Base-by-base conservation (phyloP, 202 grass and related monocot genomes). In the Bolboschoenoplectus hybrid region DNA sequence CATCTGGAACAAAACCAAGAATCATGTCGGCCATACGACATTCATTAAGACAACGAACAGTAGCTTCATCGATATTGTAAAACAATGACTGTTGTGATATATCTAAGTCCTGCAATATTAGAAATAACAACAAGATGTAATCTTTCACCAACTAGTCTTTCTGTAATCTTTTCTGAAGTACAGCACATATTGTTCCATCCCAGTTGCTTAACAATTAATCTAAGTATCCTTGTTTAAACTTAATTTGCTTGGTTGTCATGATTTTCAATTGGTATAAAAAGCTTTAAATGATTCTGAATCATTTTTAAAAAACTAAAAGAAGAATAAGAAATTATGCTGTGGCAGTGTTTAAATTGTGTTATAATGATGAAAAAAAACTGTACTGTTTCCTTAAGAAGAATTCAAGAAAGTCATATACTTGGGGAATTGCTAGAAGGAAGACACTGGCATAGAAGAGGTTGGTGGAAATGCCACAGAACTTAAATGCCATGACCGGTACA, bases 401-500 rank as follows among this genome's bases (percentile, higher is more conserved):
- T 26, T 26, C 26, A 26, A 26, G 26, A 26, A 26, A 26, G 26
- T 26, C 26, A 26, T 26, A 26, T 26, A 98, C 97, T 74, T 85
- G 74, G 51, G 97, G 93, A 79, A 98, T 90, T 36, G 96, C 92
- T 87, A 97, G 87, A 49, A 90, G 90, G 50, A 93, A 98, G 81
- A 98, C 91, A 63, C 93, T 99, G 47, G 97, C 93, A 88, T 99
- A 99, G 84, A 94, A 92, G 81, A 99, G 94, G 53, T 94, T 93
- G 69, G 97, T 94, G 12, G 97, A 96, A 89, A 99, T 99, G 88
- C 97, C 92, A 60, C 82, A 84, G 74, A 97, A 93, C 82, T 99
- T 99, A 52, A 99, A 94, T 90, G 91, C 97, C 93, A 99, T 92
- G 75, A 99, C 93, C 85, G 97, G 97, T 65, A 99, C 92, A 90